Conservation (phyloP, 192 early-diverging fungal genomes). For the Coemansia sp. region DNA sequence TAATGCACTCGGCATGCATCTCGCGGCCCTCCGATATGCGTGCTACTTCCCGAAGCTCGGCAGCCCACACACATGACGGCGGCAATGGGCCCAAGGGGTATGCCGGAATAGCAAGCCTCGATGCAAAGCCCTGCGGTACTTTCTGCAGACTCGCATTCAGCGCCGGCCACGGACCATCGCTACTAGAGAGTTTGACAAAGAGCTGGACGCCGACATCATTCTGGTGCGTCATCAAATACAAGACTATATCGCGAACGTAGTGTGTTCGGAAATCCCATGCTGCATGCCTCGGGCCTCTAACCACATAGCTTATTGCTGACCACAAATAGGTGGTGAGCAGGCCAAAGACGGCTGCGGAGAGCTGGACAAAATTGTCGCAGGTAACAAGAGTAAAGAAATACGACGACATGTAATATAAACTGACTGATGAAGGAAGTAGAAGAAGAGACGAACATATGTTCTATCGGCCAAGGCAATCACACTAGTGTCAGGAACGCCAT, state of each 20-base stretch:
- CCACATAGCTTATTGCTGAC: conserved; percentile 4
- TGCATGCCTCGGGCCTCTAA: conserved; percentile 7
- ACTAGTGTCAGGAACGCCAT: not conserved
- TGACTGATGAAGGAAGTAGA: not conserved
- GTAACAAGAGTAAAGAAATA: not conserved
- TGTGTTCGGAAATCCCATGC: conserved; percentile 33
- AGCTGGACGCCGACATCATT: not conserved
- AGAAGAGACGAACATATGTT: not conserved
- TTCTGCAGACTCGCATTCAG: conserved; percentile 1
- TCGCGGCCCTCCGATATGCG: not conserved
- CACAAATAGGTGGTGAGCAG: conserved; percentile 2
- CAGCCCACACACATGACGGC: conserved; percentile 10
- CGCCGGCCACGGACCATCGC: not conserved
- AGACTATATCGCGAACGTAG: conserved; percentile 26
- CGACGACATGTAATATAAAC: not conserved
- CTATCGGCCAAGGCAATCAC: not conserved
- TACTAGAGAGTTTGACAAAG: not conserved
- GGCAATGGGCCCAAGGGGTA: conserved; percentile 1
- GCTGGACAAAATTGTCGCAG: conserved; percentile 1
- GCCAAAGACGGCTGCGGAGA: not conserved
- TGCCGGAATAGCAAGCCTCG: not conserved
- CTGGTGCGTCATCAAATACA: conserved; percentile 15
- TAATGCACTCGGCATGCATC: conserved; percentile 19
- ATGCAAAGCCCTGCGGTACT: conserved; percentile 4
- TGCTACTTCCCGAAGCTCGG: conserved; percentile 8